phyloP scores from a whole-genome alignment of 495 filamentous ascomycete species.

The Penicillium canescens region DNA sequence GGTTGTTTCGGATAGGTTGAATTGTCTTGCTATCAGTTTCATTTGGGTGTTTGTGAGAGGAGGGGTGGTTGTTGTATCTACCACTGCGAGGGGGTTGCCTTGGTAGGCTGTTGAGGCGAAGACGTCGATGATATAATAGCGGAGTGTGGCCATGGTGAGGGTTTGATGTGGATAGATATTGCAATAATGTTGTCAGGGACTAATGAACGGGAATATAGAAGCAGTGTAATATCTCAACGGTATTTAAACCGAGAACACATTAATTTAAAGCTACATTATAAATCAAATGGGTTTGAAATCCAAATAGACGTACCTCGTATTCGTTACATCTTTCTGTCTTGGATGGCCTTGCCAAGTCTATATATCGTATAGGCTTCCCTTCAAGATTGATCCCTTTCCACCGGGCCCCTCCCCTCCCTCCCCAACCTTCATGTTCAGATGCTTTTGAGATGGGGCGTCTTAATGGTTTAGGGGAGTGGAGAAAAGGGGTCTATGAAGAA shows the following conservation, averaged over 20 bases:
- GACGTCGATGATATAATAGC: constrained; percentile 13
- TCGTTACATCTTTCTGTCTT: not conserved
- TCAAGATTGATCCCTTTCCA: too few relatives aligned
- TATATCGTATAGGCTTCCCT: not conserved
- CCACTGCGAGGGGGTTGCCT: constrained; percentile 19
- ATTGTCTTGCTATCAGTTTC: constrained; percentile 21
- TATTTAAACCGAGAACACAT: not conserved
- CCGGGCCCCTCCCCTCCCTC: too few relatives aligned
- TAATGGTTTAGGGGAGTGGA: too few relatives aligned
- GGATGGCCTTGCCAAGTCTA: not conserved
- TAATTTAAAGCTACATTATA: not conserved
- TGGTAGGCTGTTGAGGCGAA: constrained; percentile 17
- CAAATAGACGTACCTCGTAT: not conserved
- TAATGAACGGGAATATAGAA: not conserved
- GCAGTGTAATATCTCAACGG: not conserved
- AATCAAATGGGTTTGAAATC: not conserved
- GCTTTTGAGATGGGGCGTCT: too few relatives aligned
- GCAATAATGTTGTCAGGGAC: too few relatives aligned
- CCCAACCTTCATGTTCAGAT: too few relatives aligned
- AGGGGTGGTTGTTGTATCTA: constrained; percentile 6
- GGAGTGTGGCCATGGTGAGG: not conserved
- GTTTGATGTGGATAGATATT: not conserved
- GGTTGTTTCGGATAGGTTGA: constrained; percentile 25
- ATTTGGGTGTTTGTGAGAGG: constrained; percentile 17
- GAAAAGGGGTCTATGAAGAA: too few relatives aligned